A percentile compares a stretch with the other conserved stretches of the same genome.
Evolutionary conservation across 257 asterid genomes (phyloP).

Genomic region (Mitragyna speciosa): DNA sequence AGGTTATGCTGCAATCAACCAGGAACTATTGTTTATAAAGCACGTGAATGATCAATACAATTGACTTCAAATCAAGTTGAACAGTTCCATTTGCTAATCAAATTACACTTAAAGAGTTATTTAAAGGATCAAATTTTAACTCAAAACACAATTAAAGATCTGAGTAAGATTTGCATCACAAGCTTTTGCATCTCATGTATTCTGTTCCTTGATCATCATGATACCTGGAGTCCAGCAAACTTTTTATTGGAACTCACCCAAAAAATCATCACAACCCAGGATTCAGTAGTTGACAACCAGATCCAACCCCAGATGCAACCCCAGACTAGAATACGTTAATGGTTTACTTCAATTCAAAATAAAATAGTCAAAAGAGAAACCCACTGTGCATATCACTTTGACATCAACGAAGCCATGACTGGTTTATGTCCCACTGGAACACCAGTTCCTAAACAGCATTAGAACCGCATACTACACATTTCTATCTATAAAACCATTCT

Average conservation of each 20-base stretch:
- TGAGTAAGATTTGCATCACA: neutral
- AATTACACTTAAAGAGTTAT: neutral
- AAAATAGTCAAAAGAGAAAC: too few species aligned
- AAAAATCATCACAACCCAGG: neutral
- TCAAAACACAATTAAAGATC: neutral
- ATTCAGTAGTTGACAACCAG: neutral
- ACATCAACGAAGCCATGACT: neutral
- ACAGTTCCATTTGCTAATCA: neutral
- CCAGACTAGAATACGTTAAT: neutral
- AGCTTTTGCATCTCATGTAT: neutral
- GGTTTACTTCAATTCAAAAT: neutral
- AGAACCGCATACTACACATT: neutral
- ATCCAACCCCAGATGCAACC: neutral
- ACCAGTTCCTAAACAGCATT: neutral
- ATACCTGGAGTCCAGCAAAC: neutral
- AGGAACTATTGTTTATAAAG: slow-evolving; percentile 1
- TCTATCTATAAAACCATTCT: neutral
- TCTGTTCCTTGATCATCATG: neutral
- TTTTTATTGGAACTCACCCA: neutral
- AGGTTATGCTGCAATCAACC: slow-evolving; percentile 80
- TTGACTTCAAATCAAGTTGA: neutral
- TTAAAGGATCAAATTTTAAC: neutral
- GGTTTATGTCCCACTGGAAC: neutral
- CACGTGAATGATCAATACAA: neutral
- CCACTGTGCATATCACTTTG: neutral